Evolutionary conservation across 1,139 yeast genomes (phyloP).

Genomic region (Candida sanyaensis): DNA sequence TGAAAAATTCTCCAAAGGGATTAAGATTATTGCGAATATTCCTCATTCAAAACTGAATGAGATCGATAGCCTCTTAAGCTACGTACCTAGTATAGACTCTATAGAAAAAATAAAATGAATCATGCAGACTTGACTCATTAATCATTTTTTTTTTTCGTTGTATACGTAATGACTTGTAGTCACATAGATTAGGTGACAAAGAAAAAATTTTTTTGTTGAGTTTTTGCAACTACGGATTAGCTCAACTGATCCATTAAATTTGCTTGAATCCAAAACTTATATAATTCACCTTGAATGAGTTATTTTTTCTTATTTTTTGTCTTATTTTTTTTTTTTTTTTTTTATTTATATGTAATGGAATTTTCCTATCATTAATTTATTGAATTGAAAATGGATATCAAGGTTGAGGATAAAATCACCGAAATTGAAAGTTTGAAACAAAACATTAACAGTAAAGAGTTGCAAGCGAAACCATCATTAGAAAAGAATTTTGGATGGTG

Average conservation of each 20-base stretch:
- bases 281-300: background rate
- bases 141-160: background rate
- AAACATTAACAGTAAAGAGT: background rate
- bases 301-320: background rate
- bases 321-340: background rate
- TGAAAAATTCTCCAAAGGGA: background rate
- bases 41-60: background rate
- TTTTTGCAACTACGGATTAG: background rate
- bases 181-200: background rate
- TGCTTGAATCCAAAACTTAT: background rate
- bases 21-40: background rate
- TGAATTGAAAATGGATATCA: conserved; percentile 1
- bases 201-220: background rate
- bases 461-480: background rate
- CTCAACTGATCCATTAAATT: background rate
- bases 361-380: background rate
- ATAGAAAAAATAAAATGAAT: background rate
- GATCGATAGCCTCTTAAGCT: background rate
- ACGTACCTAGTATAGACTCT: background rate
- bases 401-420: background rate
- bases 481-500: conserved; percentile 9
- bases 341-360: background rate
- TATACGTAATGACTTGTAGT: background rate
- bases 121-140: background rate
- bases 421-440: conserved; percentile 1